Conservation (phyloP, 306 rosid species). For the Phaseolus lunatus region DNA sequence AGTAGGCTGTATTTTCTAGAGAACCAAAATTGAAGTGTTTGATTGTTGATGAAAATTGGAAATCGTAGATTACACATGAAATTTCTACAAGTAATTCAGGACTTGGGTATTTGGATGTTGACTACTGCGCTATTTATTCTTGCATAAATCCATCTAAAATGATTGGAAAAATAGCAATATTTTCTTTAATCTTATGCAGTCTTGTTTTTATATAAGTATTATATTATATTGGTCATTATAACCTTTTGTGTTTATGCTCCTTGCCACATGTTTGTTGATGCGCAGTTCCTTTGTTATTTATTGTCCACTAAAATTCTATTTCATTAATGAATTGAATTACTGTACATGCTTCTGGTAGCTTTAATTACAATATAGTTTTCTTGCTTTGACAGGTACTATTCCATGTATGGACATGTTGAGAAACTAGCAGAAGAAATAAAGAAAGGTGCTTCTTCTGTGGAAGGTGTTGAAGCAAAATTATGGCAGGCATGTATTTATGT, state of each 20-base stretch:
- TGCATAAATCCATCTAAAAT: neutral
- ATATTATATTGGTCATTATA: neutral
- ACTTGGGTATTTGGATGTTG: neutral
- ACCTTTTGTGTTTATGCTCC: neutral
- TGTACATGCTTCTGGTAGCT: constrained; percentile 27
- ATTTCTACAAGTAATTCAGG: neutral
- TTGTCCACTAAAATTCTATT: neutral
- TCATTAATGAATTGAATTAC: constrained; percentile 8
- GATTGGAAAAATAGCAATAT: neutral
- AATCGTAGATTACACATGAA: neutral
- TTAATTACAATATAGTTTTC: neutral
- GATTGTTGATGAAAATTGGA: neutral
- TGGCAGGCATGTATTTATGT: constrained; percentile 76
- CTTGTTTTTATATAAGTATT: constrained; percentile 2
- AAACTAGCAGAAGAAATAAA: constrained; percentile 86
- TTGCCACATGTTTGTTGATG: constrained; percentile 1
- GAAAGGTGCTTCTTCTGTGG: constrained; percentile 89
- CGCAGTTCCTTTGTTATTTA: neutral
- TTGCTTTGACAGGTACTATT: constrained; percentile 75
- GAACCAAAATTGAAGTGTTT: neutral
- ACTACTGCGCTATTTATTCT: neutral
- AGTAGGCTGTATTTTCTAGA: neutral
- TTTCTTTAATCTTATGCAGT: neutral
- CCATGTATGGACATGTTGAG: constrained; percentile 97
- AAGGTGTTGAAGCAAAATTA: constrained; percentile 87